Evolutionary conservation across 441 rosid genomes (phyloP).

Genomic region (Populus tomentosa): DNA sequence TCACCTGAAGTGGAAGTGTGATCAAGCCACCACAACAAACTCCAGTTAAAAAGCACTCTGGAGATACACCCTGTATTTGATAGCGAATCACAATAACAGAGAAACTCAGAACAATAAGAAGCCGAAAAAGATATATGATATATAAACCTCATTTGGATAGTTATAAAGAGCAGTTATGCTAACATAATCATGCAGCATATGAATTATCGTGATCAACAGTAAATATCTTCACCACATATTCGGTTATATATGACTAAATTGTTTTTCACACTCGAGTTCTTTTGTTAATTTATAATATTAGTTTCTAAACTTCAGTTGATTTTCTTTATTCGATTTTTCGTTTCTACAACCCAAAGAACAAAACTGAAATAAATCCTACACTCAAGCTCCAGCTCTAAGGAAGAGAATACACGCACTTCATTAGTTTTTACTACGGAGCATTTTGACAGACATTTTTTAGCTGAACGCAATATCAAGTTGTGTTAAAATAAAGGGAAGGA

Average conservation of each 20-base stretch:
- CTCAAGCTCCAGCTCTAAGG: no score
- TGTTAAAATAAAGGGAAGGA: no score
- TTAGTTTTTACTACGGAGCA: no score
- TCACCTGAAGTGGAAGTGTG: conserved; percentile 80
- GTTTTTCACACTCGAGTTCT: no score
- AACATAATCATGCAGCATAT: neutral
- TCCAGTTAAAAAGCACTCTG: conserved; percentile 80
- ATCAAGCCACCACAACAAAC: conserved; percentile 86
- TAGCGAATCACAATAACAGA: neutral
- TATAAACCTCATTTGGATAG: neutral
- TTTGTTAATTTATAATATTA: no score
- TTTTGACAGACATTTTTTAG: no score
- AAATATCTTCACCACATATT: neutral
- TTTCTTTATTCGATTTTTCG: no score
- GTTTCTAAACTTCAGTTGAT: no score
- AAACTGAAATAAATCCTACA: no score
- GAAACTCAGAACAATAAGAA: neutral
- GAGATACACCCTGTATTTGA: conserved; percentile 54
- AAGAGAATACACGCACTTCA: no score
- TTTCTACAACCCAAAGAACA: no score
- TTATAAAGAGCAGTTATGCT: neutral
- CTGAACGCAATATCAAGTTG: no score
- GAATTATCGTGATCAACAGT: conserved; percentile 2
- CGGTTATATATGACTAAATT: neutral
- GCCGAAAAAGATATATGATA: neutral